phyloP scores from a whole-genome alignment of 2,329 filamentous ascomycete genomes.

The Hawksworthiomyces lignivorus region DNA sequence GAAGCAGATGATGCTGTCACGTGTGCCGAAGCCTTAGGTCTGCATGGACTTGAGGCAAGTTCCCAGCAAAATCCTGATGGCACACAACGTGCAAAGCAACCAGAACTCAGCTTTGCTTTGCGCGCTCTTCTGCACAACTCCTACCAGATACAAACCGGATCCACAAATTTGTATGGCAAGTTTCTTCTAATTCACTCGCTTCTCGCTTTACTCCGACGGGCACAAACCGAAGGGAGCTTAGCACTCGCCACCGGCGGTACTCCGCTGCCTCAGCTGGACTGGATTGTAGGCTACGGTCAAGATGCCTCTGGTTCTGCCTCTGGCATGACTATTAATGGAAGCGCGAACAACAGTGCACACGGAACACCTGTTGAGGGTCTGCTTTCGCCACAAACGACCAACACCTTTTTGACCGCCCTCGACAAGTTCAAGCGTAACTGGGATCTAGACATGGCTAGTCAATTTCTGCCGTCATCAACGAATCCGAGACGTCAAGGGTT shows the following conservation, averaged over 20 bases:
- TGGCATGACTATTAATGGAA: slow-evolving; percentile 21
- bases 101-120: slow-evolving; percentile 54
- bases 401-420: slow-evolving; percentile 48
- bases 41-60: slow-evolving; percentile 51
- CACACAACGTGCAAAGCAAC: slow-evolving; percentile 55
- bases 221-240: slow-evolving; percentile 32
- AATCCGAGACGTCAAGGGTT: slow-evolving; percentile 57
- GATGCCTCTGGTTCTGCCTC: slow-evolving; percentile 25
- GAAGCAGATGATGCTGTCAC: slow-evolving; percentile 52
- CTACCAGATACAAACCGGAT: slow-evolving; percentile 53
- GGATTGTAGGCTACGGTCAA: slow-evolving; percentile 35
- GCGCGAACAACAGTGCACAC: slow-evolving; percentile 37
- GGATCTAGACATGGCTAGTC: slow-evolving; percentile 61
- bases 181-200: slow-evolving; percentile 66
- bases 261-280: slow-evolving; percentile 52
- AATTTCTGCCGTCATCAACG: slow-evolving; percentile 49
- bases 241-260: slow-evolving; percentile 36
- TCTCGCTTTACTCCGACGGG: slow-evolving; percentile 49
- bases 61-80: slow-evolving; percentile 52
- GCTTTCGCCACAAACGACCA: slow-evolving; percentile 38
- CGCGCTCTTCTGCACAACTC: slow-evolving; percentile 52
- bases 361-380: slow-evolving; percentile 37
- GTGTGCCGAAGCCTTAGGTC: slow-evolving; percentile 58
- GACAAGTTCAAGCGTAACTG: slow-evolving; percentile 66
- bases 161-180: slow-evolving; percentile 66